phyloP scores from a whole-genome alignment of 78 protist species.

The Monosiga brevicollis region DNA sequence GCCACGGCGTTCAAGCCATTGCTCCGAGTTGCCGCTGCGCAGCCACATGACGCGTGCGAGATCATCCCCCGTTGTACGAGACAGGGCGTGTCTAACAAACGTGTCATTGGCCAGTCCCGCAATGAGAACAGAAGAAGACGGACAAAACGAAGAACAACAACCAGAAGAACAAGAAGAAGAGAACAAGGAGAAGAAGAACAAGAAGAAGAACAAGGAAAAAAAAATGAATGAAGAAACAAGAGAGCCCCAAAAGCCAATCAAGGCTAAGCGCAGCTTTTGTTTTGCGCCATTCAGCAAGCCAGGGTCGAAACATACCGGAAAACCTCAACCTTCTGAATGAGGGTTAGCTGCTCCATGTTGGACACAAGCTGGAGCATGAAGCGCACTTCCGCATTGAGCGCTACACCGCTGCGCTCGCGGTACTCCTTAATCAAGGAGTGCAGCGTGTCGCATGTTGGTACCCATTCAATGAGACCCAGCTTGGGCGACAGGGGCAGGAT shows the following conservation, averaged over 20 bases:
- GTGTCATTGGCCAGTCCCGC: too few relatives aligned
- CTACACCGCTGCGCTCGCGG: slow-evolving; percentile 55
- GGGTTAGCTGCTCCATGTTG: slow-evolving; percentile 80
- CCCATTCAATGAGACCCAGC: slow-evolving; percentile 77
- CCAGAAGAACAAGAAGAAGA: too few relatives aligned
- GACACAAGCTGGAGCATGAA: slow-evolving; percentile 87
- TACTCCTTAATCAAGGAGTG: slow-evolving; percentile 52
- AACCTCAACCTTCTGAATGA: slow-evolving; percentile 89
- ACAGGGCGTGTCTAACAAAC: slow-evolving; percentile 77
- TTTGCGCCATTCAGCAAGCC: too few relatives aligned
- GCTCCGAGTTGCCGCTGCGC: slow-evolving; percentile 63
- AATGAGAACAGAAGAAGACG: too few relatives aligned
- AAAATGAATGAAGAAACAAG: too few relatives aligned
- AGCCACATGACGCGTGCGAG: slow-evolving; percentile 88
- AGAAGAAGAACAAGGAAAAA: too few relatives aligned
- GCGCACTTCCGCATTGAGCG: slow-evolving; percentile 67
- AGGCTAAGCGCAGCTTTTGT: too few relatives aligned
- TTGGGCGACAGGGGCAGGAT: slow-evolving; percentile 80
- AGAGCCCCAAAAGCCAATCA: too few relatives aligned
- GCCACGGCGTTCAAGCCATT: slow-evolving; percentile 74
- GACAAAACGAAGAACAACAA: too few relatives aligned
- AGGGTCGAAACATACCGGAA: too few relatives aligned
- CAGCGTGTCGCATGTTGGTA: slow-evolving; percentile 59
- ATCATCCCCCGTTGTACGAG: slow-evolving; percentile 84
- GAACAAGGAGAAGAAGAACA: too few relatives aligned